Evolutionary conservation across 1,139 yeast genomes (phyloP), one percentile per base, ranked within the genome.

Genomic region (Kurtzmaniella quercitrusa): DNA sequence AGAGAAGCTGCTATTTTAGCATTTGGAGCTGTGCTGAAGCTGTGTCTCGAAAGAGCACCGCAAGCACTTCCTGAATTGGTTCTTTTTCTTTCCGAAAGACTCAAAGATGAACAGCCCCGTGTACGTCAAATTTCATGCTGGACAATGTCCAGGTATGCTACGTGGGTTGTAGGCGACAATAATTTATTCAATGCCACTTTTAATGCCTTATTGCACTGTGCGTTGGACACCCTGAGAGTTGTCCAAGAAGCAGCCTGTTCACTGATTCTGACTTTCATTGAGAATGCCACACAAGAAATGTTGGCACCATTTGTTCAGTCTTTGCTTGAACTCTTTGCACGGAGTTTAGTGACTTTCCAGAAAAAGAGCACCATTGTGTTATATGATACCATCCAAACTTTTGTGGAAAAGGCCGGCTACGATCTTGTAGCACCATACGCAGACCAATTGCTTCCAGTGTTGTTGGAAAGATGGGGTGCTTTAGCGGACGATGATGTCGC

Each of bases 211-310:
- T 74, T 93, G 56, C 68, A 65, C 41, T 84, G 94, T 61, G 82
- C 88, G 28, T 68, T 88, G 51, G 98, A 93, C 61, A 74, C 71
- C 44, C 88, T 88, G 66, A 91, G 91, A 58, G 88, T 86, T 47
- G 98, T 93, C 14, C 98, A 93, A 65, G 95, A 89, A 56, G 85
- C 96, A 41, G 97, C 96, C 1, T 88, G 96, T 55, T 80, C 91
- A 36, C 88, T 96, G 8, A 75, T 93, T 41, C 84, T 96, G 1
- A 82, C 83, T 41, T 84, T 89, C 48, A 80, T 91, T 39, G 97
- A 91, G 57, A 81, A 76, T 47, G 76, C 94, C 17, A 89, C 88
- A 45, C 57, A 78, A 2, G 80, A 83, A 2, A 72, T 84, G 45
- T 71, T 87, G 47, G 84, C 74, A 46, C 56, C 52, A 38, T 70